Percentiles rank a stretch among this genome's conserved stretches.
These are phyloP conservation scores for Candida insectorum DNA, from an alignment of 805 yeast genomes.

Conservation along the genomic window DNA sequence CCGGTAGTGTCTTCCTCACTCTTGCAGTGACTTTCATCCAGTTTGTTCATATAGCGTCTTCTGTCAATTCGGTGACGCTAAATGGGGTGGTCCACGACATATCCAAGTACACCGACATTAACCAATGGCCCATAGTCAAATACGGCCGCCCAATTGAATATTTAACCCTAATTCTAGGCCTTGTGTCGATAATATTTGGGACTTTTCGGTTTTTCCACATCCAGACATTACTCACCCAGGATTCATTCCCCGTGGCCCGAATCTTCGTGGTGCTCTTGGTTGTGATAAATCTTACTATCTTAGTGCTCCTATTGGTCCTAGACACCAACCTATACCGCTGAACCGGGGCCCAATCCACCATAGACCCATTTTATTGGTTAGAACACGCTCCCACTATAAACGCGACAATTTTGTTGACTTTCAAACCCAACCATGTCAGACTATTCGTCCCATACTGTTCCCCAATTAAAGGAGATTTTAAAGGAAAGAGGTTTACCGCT, in stretches of 20 bases:
- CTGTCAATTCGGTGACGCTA: slow-evolving; percentile 8
- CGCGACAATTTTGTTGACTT: background rate
- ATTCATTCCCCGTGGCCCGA: slow-evolving; percentile 24
- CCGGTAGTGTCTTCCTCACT: slow-evolving; percentile 24
- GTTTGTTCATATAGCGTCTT: slow-evolving; percentile 17
- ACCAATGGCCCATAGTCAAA: slow-evolving; percentile 3
- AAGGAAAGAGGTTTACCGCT: slow-evolving; percentile 63
- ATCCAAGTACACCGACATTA: background rate
- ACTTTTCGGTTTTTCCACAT: slow-evolving; percentile 21
- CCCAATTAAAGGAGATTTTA: slow-evolving; percentile 77
- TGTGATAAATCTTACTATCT: slow-evolving; percentile 15
- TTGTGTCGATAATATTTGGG: slow-evolving; percentile 20
- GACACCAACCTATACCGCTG: slow-evolving; percentile 16
- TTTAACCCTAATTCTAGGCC: slow-evolving; percentile 15
- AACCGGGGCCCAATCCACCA: no score
- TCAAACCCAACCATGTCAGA: no score
- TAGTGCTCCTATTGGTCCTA: slow-evolving; percentile 17
- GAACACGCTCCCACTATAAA: background rate
- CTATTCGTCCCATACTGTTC: slow-evolving; percentile 69
- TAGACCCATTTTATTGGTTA: slow-evolving; percentile 1
- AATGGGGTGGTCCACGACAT: slow-evolving; percentile 4
- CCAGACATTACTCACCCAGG: slow-evolving; percentile 18
- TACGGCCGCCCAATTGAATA: slow-evolving; percentile 17
- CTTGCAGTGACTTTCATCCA: slow-evolving; percentile 22
- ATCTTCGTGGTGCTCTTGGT: slow-evolving; percentile 16